phyloP scores from a whole-genome alignment of 2,329 filamentous ascomycete genomes.

The Laburnicola sp. region DNA sequence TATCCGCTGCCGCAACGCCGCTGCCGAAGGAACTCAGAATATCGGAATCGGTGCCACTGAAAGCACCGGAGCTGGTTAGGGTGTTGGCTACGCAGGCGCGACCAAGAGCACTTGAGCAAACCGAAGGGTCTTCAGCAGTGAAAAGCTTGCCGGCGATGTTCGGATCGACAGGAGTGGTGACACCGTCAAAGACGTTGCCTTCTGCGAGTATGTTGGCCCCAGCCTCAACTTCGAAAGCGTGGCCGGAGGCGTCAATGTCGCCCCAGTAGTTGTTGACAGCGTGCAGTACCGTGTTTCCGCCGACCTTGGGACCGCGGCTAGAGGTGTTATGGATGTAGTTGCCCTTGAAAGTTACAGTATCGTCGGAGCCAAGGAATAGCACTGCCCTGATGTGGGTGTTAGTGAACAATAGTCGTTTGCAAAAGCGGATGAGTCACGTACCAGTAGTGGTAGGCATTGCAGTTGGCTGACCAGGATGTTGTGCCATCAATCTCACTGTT shows the following conservation, averaged over 20 bases:
- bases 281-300: slow-evolving; percentile 14
- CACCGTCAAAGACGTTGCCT: slow-evolving; percentile 16
- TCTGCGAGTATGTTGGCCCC: slow-evolving; percentile 11
- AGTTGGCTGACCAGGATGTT: slow-evolving; percentile 59
- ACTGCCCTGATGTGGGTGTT: slow-evolving; percentile 7
- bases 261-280: slow-evolving; percentile 19
- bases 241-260: slow-evolving; percentile 11
- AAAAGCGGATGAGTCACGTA: slow-evolving; percentile 30
- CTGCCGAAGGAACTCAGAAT: slow-evolving; percentile 11
- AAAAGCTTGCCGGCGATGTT: background rate
- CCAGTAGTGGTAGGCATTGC: slow-evolving; percentile 64
- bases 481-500: slow-evolving; percentile 63
- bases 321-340: slow-evolving; percentile 23
- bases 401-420: background rate
- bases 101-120: slow-evolving; percentile 10
- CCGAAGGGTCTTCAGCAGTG: slow-evolving; percentile 4
- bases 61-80: slow-evolving; percentile 4
- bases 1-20: slow-evolving; percentile 1
- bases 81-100: slow-evolving; percentile 10
- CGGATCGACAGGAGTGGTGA: slow-evolving; percentile 6
- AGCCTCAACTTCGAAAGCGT: slow-evolving; percentile 14
- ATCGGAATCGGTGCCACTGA: slow-evolving; percentile 8
- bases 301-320: slow-evolving; percentile 15
- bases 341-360: slow-evolving; percentile 17
- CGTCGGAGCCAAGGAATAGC: slow-evolving; percentile 15